Conservation (phyloP, 306 rosid species). For the Betula pendula region DNA sequence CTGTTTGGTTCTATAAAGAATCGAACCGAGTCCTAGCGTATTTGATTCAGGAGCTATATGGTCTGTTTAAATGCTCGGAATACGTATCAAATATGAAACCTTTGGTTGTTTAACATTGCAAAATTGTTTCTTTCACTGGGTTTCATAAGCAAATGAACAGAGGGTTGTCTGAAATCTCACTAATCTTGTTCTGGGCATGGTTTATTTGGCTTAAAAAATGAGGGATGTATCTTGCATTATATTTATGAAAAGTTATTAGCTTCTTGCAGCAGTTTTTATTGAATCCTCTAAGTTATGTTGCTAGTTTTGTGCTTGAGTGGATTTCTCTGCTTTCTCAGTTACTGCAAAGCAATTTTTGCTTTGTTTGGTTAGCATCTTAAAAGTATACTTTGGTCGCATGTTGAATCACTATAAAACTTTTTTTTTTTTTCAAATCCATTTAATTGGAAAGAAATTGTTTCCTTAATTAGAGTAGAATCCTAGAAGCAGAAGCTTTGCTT, state of each 20-base stretch:
- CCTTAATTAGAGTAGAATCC: not conserved
- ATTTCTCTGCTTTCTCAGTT: not conserved
- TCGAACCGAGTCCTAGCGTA: not conserved
- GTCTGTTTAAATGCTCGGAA: not conserved
- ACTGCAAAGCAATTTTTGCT: not conserved
- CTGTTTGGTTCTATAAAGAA: not conserved
- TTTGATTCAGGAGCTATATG: not conserved
- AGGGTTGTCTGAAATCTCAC: not conserved
- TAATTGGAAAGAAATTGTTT: not conserved
- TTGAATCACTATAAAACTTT: no score
- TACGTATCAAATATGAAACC: not conserved
- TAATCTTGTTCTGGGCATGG: not conserved
- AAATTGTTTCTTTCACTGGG: not conserved
- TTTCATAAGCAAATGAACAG: not conserved
- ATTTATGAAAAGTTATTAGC: not conserved
- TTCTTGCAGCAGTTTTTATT: not conserved
- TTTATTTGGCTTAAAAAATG: not conserved
- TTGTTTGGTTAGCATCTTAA: no score
- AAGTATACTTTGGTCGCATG: not conserved
- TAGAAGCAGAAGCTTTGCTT: not conserved
- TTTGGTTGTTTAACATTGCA: not conserved
- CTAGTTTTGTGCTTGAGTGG: no score
- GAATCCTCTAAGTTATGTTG: not conserved
- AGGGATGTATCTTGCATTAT: not conserved
- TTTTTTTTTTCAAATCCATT: not conserved